phyloP scores from a whole-genome alignment of 2,329 filamentous ascomycete genomes.

The Harringtonia lauricola region DNA sequence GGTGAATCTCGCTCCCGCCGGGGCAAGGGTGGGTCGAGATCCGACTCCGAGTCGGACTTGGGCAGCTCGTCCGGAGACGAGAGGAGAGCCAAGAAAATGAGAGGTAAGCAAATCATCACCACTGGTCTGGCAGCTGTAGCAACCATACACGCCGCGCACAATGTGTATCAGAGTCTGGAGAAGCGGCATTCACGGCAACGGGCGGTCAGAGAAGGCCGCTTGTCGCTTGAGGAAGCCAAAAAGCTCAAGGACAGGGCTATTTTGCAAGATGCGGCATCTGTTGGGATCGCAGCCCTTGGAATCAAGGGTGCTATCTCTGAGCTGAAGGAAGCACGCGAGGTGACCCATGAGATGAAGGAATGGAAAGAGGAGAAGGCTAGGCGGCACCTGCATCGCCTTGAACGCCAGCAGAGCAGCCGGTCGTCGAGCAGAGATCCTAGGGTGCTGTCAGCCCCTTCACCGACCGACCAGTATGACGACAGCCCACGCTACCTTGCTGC shows the following conservation, averaged over 20 bases:
- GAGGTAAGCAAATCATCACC: conserved; percentile 50
- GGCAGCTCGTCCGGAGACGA: conserved; percentile 48
- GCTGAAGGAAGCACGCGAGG: conserved; percentile 42
- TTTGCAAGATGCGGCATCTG: conserved; percentile 46
- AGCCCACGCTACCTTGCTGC: conserved; percentile 35
- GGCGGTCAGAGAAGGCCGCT: conserved; percentile 41
- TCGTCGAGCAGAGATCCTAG: conserved; percentile 13
- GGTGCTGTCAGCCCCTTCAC: conserved; percentile 28
- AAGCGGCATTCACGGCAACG: conserved; percentile 40
- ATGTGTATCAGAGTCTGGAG: conserved; percentile 47
- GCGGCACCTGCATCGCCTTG: conserved; percentile 36
- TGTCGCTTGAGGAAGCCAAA: conserved; percentile 38
- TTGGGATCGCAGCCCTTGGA: conserved; percentile 46
- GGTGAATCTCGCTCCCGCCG: conserved; percentile 27
- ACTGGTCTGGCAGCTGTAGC: conserved; percentile 46
- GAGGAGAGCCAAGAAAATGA: conserved; percentile 43
- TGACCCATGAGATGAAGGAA: conserved; percentile 34
- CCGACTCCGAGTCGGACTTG: conserved; percentile 41
- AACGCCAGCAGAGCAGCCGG: conserved; percentile 16
- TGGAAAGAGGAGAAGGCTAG: conserved; percentile 37
- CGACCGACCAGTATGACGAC: conserved; percentile 27
- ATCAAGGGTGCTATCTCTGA: conserved; percentile 46
- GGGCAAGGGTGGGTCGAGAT: conserved; percentile 26
- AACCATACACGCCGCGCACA: conserved; percentile 49
- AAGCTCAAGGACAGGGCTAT: conserved; percentile 47